These are phyloP conservation scores for Monilinia laxa DNA, from an alignment of 2,329 filamentous ascomycete species.

Conservation along the genomic window DNA sequence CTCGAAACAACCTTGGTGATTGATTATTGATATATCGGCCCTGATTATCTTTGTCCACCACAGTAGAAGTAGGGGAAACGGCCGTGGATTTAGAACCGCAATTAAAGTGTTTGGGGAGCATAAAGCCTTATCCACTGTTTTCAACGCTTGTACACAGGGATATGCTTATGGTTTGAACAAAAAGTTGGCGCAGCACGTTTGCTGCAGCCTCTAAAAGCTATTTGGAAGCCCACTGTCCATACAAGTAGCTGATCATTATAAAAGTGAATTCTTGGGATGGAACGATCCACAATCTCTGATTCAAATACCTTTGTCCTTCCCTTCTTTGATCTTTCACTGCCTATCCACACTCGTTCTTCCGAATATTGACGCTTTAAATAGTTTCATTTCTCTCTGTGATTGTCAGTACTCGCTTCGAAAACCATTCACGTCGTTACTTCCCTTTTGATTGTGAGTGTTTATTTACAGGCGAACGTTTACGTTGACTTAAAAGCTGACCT, in stretches of 20 bases:
- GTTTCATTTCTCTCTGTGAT: background rate
- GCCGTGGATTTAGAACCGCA: background rate
- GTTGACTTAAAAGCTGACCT: background rate
- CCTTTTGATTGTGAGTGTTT: background rate
- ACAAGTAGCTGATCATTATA: background rate
- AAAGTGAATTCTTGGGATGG: conserved; percentile 18
- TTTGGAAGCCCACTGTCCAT: background rate
- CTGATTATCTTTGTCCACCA: background rate
- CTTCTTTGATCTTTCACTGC: background rate
- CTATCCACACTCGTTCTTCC: background rate
- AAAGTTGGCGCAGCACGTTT: conserved; percentile 6
- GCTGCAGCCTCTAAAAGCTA: background rate
- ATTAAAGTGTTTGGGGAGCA: conserved; percentile 6
- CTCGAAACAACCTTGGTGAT: conserved; percentile 14
- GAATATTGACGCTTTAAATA: background rate
- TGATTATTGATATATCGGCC: background rate
- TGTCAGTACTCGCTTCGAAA: background rate
- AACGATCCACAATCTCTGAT: conserved; percentile 16
- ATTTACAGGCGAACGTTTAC: background rate
- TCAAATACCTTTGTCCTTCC: conserved; percentile 10
- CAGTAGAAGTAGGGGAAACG: background rate
- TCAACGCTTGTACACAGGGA: conserved; percentile 8
- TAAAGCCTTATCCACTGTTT: conserved; percentile 12
- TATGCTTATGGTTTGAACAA: conserved; percentile 4
- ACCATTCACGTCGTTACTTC: conserved; percentile 7